Percentiles rank a stretch among this genome's conserved stretches.
phyloP scores from a whole-genome alignment of 805 yeast species.

The Sugiyamaella boreocaroliniensis region DNA sequence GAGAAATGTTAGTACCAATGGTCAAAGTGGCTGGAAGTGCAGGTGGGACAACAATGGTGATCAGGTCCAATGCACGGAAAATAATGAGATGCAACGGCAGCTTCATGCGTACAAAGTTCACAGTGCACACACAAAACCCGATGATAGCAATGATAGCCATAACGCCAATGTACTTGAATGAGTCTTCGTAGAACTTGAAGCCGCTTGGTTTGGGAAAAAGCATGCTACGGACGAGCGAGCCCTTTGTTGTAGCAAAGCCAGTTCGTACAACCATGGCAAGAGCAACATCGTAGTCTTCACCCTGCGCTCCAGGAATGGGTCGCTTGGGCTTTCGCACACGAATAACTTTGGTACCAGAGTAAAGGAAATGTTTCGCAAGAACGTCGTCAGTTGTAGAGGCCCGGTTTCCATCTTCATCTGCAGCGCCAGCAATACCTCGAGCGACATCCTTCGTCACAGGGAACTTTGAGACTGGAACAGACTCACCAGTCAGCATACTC shows the following conservation, averaged over 20 bases:
- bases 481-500: conserved; percentile 96
- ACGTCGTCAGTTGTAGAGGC: conserved; percentile 35
- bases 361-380: conserved; percentile 68
- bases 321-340: conserved; percentile 61
- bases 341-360: conserved; percentile 83
- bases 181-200: conserved; percentile 87
- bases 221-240: conserved; percentile 90
- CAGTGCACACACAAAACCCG: conserved; percentile 80
- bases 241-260: conserved; percentile 94
- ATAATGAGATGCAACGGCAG: conserved; percentile 63
- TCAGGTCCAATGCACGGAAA: conserved; percentile 83
- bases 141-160: conserved; percentile 79
- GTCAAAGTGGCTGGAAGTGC: conserved; percentile 97
- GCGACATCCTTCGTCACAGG: conserved; percentile 57
- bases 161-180: conserved; percentile 91
- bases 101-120: conserved; percentile 73
- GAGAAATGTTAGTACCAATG: conserved; percentile 91
- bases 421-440: conserved; percentile 45
- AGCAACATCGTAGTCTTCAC: conserved; percentile 59
- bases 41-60: conserved; percentile 97
- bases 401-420: not conserved
- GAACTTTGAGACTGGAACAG: conserved; percentile 87
- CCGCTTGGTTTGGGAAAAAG: conserved; percentile 91
- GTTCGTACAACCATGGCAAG: conserved; percentile 82
- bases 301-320: conserved; percentile 15